Conservation (phyloP, 768 basidiomycete genomes). For the Solioccasus polychromus region DNA sequence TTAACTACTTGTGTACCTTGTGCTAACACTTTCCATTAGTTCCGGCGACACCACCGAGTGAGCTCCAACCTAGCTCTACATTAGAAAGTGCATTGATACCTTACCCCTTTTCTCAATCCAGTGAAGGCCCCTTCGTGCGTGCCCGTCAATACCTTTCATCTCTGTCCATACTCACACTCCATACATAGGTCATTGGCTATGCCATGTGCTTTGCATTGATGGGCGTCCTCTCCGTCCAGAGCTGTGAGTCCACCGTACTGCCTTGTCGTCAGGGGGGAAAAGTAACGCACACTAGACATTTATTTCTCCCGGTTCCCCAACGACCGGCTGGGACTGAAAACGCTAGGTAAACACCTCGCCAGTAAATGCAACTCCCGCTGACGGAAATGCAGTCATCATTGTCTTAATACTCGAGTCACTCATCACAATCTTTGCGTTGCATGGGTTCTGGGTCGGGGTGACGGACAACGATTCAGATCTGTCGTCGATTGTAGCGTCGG, state of each 20-base stretch:
- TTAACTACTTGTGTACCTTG: too few species aligned
- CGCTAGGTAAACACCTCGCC: slow-evolving; percentile 1
- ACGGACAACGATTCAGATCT: background rate
- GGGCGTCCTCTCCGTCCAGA: slow-evolving; percentile 4
- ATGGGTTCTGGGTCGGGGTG: slow-evolving; percentile 9
- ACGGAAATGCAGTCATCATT: slow-evolving; percentile 3
- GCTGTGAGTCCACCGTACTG: background rate
- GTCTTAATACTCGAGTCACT: slow-evolving; percentile 5
- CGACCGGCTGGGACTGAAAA: slow-evolving; percentile 4
- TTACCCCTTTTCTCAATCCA: background rate
- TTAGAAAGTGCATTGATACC: background rate
- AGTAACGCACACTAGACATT: background rate
- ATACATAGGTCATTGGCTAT: slow-evolving; percentile 8
- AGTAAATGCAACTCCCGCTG: too few species aligned
- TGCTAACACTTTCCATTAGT: too few species aligned
- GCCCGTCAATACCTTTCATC: background rate
- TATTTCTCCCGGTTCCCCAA: slow-evolving; percentile 11
- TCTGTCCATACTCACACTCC: background rate
- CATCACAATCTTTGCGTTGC: slow-evolving; percentile 8
- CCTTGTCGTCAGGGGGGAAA: background rate
- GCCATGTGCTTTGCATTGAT: slow-evolving; percentile 6
- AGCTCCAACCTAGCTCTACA: background rate
- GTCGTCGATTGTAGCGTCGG: slow-evolving; percentile 6
- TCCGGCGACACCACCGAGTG: background rate
- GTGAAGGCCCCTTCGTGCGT: slow-evolving; percentile 10